phyloP scores from a whole-genome alignment of 148 eudicot species.

The Camellia sinensis region DNA sequence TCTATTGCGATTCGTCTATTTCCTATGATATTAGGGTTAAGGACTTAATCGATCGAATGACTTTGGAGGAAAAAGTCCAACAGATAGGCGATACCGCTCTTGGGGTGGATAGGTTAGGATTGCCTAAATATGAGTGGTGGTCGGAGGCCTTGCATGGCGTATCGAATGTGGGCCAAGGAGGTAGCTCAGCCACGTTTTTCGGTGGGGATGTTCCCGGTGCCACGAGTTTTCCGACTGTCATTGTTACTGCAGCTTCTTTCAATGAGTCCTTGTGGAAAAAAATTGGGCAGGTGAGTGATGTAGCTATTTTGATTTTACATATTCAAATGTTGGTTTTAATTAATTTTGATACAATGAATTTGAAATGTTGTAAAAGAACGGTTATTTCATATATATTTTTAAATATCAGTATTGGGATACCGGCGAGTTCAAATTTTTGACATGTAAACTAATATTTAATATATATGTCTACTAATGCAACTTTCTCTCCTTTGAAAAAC shows the following conservation, averaged over 20 bases:
- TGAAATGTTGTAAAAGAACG: too few relatives aligned
- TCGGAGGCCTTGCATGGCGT: slow-evolving; percentile 78
- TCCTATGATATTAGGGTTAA: slow-evolving; percentile 30
- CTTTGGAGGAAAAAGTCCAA: slow-evolving; percentile 36
- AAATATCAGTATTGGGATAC: too few relatives aligned
- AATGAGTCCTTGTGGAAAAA: slow-evolving; percentile 39
- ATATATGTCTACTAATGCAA: too few relatives aligned
- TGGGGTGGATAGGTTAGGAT: slow-evolving; percentile 40
- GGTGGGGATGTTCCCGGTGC: slow-evolving; percentile 37
- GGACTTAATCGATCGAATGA: slow-evolving; percentile 42
- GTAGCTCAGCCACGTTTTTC: slow-evolving; percentile 18
- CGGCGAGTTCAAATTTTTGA: too few relatives aligned
- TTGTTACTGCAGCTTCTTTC: slow-evolving; percentile 38
- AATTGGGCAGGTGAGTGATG: slow-evolving; percentile 30
- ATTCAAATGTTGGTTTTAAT: too few relatives aligned
- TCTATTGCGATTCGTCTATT: slow-evolving; percentile 36
- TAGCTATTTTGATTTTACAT: too few relatives aligned
- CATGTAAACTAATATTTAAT: too few relatives aligned
- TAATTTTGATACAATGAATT: too few relatives aligned
- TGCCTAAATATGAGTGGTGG: slow-evolving; percentile 68
- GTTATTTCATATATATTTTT: too few relatives aligned
- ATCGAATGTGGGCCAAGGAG: slow-evolving; percentile 33
- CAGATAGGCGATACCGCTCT: slow-evolving; percentile 47
- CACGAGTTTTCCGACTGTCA: slow-evolving; percentile 43
- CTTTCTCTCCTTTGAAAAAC: too few relatives aligned